Conservation (phyloP, 768 basidiomycete genomes). For the Mycena albidolilacea region DNA sequence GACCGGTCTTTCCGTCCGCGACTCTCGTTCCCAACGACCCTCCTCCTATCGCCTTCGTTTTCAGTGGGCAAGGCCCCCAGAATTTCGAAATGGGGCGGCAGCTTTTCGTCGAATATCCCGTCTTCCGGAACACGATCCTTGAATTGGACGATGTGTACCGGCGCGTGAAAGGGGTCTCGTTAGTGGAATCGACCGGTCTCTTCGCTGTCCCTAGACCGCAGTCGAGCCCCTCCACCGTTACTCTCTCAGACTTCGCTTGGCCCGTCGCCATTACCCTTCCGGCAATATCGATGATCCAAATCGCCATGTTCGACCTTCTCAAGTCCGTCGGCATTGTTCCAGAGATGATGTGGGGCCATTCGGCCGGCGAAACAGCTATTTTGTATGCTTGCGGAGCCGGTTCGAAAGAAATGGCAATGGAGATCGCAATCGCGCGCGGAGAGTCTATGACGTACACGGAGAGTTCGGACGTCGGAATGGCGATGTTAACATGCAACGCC, state of each 20-base stretch:
- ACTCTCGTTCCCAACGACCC: slow-evolving; percentile 10
- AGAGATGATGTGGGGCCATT: slow-evolving; percentile 49
- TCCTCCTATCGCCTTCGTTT: slow-evolving; percentile 47
- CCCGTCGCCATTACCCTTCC: slow-evolving; percentile 44
- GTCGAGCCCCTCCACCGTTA: background rate
- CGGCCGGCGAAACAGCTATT: slow-evolving; percentile 52
- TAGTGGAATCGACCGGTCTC: slow-evolving; percentile 47
- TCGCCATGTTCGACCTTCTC: slow-evolving; percentile 43
- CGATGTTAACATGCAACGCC: slow-evolving; percentile 44
- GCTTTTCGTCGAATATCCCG: slow-evolving; percentile 42
- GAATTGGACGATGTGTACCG: slow-evolving; percentile 46
- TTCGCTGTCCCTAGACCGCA: slow-evolving; percentile 34
- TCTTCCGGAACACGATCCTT: slow-evolving; percentile 47
- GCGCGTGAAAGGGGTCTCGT: slow-evolving; percentile 41
- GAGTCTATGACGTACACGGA: slow-evolving; percentile 40
- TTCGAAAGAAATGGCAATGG: slow-evolving; percentile 46
- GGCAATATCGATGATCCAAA: slow-evolving; percentile 50
- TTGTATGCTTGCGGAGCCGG: slow-evolving; percentile 51
- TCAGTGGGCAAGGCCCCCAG: slow-evolving; percentile 53
- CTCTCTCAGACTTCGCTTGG: background rate
- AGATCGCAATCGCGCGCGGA: slow-evolving; percentile 51
- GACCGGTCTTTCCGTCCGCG: slow-evolving; percentile 6
- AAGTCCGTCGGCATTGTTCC: slow-evolving; percentile 43
- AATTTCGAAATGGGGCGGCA: slow-evolving; percentile 51
- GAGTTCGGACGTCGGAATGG: slow-evolving; percentile 44